These are phyloP conservation scores for Candida wancherniae DNA, from an alignment of 805 yeast species.

Conservation along the genomic window DNA sequence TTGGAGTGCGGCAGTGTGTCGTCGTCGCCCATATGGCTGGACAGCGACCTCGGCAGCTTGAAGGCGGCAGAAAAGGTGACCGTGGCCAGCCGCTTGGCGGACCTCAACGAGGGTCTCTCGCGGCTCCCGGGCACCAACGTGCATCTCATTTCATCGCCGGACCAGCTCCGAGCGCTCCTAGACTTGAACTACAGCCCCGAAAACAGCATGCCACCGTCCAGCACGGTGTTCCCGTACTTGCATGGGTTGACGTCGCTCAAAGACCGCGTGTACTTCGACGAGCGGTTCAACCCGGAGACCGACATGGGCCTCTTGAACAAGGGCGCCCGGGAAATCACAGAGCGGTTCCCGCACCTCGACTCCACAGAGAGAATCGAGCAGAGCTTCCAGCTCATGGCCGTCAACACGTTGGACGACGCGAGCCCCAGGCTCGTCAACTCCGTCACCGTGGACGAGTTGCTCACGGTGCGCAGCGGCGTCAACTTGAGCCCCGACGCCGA, in stretches of 20 bases:
- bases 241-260: constrained; percentile 26
- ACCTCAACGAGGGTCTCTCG: constrained; percentile 6
- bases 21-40: no score
- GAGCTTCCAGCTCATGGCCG: constrained; percentile 15
- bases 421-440: constrained; percentile 17
- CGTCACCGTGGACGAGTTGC: constrained; percentile 15
- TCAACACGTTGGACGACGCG: constrained; percentile 10
- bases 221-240: constrained; percentile 29
- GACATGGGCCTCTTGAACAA: constrained; percentile 7
- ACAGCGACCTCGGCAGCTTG: no score
- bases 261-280: constrained; percentile 27
- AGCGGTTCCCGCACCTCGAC: constrained; percentile 5
- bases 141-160: constrained; percentile 4
- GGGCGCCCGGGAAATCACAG: constrained; percentile 2
- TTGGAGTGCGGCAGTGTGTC: no score
- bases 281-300: constrained; percentile 12
- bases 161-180: constrained; percentile 16
- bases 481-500: constrained; percentile 2
- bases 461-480: constrained; percentile 4
- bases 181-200: constrained; percentile 15
- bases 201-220: constrained; percentile 11
- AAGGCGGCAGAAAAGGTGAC: no score
- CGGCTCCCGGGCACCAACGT: constrained; percentile 2
- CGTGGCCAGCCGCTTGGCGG: constrained; percentile 2
- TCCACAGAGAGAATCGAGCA: constrained; percentile 5